These are phyloP conservation scores for Leptodermis oblonga DNA, from an alignment of 257 asterid genomes.

Conservation along the genomic window DNA sequence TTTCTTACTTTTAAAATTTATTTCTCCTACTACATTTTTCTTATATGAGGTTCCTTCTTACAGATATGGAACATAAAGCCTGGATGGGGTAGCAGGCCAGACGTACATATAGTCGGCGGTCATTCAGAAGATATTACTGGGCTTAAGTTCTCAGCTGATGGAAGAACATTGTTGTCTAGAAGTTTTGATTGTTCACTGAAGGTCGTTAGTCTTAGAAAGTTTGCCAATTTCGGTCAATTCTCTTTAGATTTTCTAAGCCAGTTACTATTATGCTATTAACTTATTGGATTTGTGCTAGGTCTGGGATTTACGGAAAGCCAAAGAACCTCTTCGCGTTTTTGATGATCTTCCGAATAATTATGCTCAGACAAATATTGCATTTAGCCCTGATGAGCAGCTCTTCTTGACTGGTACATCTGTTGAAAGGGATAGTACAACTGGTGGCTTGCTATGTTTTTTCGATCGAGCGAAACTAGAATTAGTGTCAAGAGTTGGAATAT, in stretches of 20 bases:
- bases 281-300: slow-evolving; percentile 41
- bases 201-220: slow-evolving; percentile 35
- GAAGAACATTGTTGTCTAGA: slow-evolving; percentile 70
- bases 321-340: slow-evolving; percentile 62
- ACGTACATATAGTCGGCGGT: slow-evolving; percentile 41
- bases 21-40: background rate
- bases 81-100: slow-evolving; percentile 99
- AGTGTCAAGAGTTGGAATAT: slow-evolving; percentile 78
- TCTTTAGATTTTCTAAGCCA: background rate
- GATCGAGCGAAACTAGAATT: slow-evolving; percentile 80
- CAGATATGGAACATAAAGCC: slow-evolving; percentile 94
- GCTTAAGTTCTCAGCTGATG: slow-evolving; percentile 83
- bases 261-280: background rate
- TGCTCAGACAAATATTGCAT: slow-evolving; percentile 78
- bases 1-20: background rate
- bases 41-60: slow-evolving; percentile 15
- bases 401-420: slow-evolving; percentile 86
- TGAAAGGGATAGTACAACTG: slow-evolving; percentile 64
- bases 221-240: background rate
- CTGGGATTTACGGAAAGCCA: slow-evolving; percentile 88
- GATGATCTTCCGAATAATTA: slow-evolving; percentile 81
- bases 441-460: slow-evolving; percentile 77
- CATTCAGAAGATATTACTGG: slow-evolving; percentile 89
- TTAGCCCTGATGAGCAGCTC: slow-evolving; percentile 87
- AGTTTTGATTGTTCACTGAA: slow-evolving; percentile 89